Base-by-base conservation (phyloP, 2,329 filamentous ascomycete species). In the Penicillium sp. region DNA sequence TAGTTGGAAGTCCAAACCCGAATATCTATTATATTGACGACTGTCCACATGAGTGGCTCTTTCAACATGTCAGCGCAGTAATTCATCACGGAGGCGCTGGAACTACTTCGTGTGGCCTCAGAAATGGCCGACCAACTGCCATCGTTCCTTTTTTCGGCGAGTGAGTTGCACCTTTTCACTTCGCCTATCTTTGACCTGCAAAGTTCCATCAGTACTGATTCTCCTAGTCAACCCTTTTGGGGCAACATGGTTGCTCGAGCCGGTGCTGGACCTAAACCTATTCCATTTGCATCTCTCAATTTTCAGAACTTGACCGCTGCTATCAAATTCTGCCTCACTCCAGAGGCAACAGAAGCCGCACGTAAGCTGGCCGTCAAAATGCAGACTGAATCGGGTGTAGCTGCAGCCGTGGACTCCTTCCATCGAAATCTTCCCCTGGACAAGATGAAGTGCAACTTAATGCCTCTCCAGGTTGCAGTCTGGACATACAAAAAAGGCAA, bases 71-170 rank as follows among this genome's bases (percentile, higher is more conserved):
- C 2, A 76, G 80, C 0, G 78, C 77, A 15, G 83, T 86, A 0
- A 77, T 86, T 0, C 84, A 86, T 58, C 83, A 86, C 52, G 84
- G 84, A 21, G 84, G 84, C 8, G 84, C 84, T 15, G 84, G 84
- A 4, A 86, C 83, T 0, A 85, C 84, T 3, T 82, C 84, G 1
- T 80, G 78, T 38, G 83, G 84, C 1, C 75, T 86, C 5, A 68
- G 74, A 3, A 76, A 81, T 47, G 83, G 79, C 0, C 71, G 75
- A 19, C 83, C 84, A 0, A 86, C 83, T 0, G 68, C 80, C 0
- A 77, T 86, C 21, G 78, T 86, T 0, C 84, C 83, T 0, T 86
- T 84, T 63, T 84, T 84, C 61, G 82, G 82, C 48, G 82, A 85
- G 71, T 73, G 54, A 54, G 69, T 64, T 42, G 10, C 9, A 27